These are phyloP conservation scores for Mycena venus DNA, from an alignment of 768 basidiomycete genomes.

Conservation along the genomic window DNA sequence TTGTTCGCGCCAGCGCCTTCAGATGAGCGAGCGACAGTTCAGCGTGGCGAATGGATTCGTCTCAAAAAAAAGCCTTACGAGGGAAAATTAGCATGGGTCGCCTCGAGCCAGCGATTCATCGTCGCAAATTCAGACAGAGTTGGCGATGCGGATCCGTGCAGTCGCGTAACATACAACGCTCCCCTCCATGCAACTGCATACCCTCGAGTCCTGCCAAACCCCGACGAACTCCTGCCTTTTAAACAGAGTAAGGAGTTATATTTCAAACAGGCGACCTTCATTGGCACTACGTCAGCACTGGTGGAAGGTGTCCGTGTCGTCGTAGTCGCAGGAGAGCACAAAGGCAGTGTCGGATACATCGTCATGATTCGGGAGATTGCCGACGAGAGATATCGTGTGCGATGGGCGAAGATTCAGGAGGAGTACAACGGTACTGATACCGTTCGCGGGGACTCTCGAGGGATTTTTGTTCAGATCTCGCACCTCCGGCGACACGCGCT, in stretches of 20 bases:
- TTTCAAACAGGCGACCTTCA: not conserved
- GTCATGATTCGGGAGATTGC: not conserved
- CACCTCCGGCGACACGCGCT: not conserved
- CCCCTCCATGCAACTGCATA: not conserved
- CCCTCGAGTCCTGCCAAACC: not conserved
- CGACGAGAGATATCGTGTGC: not conserved
- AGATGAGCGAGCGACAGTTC: too few relatives aligned
- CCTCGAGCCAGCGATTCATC: not conserved
- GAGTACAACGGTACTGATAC: not conserved
- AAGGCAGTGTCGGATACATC: not conserved
- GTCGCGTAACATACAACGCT: not conserved
- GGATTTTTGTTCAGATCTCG: not conserved
- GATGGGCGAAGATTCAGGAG: not conserved
- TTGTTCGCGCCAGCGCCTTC: not conserved
- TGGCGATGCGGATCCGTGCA: not conserved
- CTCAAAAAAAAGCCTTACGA: too few relatives aligned
- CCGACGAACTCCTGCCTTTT: not conserved
- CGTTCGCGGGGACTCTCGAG: not conserved
- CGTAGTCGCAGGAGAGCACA: not conserved
- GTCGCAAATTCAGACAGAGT: not conserved
- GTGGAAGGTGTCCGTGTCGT: not conserved
- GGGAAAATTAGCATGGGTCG: not conserved
- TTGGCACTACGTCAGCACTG: not conserved
- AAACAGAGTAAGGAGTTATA: not conserved
- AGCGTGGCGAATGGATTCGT: too few relatives aligned